Evolutionary conservation across 176 grass and related monocot species (phyloP).

Genomic region (Hordeum marinum): DNA sequence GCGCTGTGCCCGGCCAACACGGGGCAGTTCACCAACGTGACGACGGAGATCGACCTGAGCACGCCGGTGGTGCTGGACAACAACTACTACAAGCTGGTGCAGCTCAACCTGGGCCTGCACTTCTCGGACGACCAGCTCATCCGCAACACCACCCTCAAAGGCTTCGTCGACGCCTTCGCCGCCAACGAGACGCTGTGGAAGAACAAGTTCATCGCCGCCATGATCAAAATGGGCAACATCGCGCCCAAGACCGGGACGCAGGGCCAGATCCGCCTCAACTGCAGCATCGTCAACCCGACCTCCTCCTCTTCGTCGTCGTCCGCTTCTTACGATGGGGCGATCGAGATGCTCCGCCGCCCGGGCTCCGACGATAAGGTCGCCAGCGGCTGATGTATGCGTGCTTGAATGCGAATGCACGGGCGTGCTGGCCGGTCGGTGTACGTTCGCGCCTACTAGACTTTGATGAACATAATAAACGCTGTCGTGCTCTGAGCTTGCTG

Average conservation of each 20-base stretch:
- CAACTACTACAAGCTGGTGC: constrained; percentile 64
- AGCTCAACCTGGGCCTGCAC: constrained; percentile 46
- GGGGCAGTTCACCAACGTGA: constrained; percentile 5
- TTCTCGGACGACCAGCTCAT: constrained; percentile 56
- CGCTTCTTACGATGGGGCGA: neutral
- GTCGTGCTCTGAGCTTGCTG: too few species aligned
- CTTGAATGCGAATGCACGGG: neutral
- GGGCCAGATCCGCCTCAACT: constrained; percentile 45
- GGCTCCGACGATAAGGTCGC: neutral
- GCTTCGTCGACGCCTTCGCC: constrained; percentile 2
- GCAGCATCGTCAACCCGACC: constrained; percentile 31
- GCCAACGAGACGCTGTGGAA: constrained; percentile 39
- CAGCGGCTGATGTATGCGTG: neutral
- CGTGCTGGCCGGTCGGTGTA: neutral
- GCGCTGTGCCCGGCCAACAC: constrained; percentile 42
- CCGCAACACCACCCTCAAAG: constrained; percentile 24
- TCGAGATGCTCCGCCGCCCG: constrained; percentile 2
- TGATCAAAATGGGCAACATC: constrained; percentile 60
- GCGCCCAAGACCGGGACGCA: neutral
- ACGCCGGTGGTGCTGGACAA: constrained; percentile 64
- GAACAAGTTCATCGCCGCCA: constrained; percentile 32
- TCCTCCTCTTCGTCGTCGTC: neutral
- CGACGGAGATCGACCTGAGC: constrained; percentile 48
- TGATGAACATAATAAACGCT: neutral
- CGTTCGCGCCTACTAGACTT: neutral